phyloP scores from a whole-genome alignment of 2,329 filamentous ascomycete genomes.

The Xylariales sp. region DNA sequence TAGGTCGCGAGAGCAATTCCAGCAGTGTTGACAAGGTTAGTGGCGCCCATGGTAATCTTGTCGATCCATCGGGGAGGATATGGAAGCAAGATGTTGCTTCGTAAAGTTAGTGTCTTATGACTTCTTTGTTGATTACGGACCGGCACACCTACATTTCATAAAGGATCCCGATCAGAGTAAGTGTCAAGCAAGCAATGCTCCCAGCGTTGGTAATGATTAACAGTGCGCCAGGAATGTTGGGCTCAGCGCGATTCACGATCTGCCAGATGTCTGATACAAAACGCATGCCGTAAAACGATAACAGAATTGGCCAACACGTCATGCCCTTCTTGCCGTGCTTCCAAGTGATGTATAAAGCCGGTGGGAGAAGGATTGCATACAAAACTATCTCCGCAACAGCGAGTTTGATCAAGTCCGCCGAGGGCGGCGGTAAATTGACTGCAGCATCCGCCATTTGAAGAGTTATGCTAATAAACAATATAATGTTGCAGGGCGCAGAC shows the following conservation, averaged over 20 bases:
- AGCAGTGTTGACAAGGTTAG: neutral
- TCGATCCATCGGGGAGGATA: neutral
- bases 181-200: neutral
- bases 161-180: neutral
- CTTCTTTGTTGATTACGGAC: too few species aligned
- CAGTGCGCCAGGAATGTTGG: neutral
- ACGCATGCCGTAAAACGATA: neutral
- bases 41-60: neutral
- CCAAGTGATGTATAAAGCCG: neutral
- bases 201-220: neutral
- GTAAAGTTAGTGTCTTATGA: too few species aligned
- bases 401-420: neutral
- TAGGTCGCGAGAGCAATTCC: neutral
- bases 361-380: neutral
- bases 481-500: too few species aligned
- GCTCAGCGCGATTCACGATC: neutral
- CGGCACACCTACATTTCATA: neutral
- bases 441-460: too few species aligned
- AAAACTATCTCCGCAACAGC: neutral
- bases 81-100: neutral
- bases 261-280: neutral
- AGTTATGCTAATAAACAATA: too few species aligned
- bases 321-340: slow-evolving; percentile 2
- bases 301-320: neutral
- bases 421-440: neutral